Evolutionary conservation across 2,329 filamentous ascomycete species (phyloP).

Genomic region (Fusarium coffeatum): DNA sequence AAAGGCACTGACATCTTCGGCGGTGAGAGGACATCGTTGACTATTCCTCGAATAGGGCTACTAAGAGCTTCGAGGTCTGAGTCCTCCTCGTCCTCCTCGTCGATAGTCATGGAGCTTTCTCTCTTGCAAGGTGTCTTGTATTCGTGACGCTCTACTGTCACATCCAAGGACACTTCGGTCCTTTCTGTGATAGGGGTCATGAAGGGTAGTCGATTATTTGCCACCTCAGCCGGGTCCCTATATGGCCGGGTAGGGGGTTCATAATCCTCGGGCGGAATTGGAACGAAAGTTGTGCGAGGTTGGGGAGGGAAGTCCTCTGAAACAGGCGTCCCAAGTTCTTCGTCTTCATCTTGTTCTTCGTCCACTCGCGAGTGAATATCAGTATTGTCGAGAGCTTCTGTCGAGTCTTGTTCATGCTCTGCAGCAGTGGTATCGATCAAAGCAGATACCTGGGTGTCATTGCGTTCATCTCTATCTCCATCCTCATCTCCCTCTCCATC

Average conservation of each 20-base stretch:
- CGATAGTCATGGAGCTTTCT: constrained; percentile 45
- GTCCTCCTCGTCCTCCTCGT: constrained; percentile 51
- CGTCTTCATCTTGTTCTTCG: constrained; percentile 48
- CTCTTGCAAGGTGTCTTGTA: constrained; percentile 83
- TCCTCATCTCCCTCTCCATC: constrained; percentile 48
- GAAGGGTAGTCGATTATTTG: constrained; percentile 93
- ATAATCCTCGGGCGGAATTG: constrained; percentile 87
- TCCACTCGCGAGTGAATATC: constrained; percentile 11
- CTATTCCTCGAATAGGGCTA: constrained; percentile 78
- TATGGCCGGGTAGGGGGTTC: constrained; percentile 82
- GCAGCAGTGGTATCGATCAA: constrained; percentile 53
- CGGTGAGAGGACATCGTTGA: constrained; percentile 62
- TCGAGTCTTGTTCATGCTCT: constrained; percentile 41
- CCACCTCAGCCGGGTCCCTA: constrained; percentile 81
- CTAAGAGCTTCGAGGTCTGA: constrained; percentile 63
- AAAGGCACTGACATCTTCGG: constrained; percentile 65
- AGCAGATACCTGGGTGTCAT: constrained; percentile 54
- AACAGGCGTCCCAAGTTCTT: constrained; percentile 57
- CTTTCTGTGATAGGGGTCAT: constrained; percentile 99
- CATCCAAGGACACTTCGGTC: constrained; percentile 86
- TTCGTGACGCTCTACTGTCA: constrained; percentile 70
- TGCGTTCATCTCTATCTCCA: constrained; percentile 42
- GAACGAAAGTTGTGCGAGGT: constrained; percentile 77
- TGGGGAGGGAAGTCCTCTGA: constrained; percentile 58
- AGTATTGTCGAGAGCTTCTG: constrained; percentile 12